phyloP scores from a whole-genome alignment of 1,284 basidiomycete species.

The Puccinia brachypodii region DNA sequence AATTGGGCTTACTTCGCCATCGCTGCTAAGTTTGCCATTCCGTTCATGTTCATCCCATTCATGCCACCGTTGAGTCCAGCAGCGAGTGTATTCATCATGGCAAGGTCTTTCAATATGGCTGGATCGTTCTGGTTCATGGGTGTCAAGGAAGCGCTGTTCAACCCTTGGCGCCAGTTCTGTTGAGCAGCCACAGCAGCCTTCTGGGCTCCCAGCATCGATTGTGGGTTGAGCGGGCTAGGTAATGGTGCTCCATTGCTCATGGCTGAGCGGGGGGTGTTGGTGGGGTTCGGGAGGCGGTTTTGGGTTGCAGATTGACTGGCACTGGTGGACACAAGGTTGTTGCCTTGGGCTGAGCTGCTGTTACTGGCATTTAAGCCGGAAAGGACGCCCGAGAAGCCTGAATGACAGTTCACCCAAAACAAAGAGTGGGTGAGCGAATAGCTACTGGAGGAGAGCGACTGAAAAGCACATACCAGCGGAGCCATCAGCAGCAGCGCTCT shows the following conservation, averaged over 20 bases:
- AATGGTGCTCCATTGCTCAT: background rate
- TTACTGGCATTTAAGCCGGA: background rate
- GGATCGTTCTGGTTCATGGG: background rate
- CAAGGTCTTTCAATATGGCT: conserved; percentile 3
- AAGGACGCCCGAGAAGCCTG: background rate
- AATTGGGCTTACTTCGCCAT: conserved; percentile 19
- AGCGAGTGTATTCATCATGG: conserved; percentile 18
- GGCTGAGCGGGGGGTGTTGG: conserved; percentile 18
- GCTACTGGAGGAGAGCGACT: background rate
- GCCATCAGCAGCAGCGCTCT: conserved; percentile 4
- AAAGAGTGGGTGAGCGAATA: background rate
- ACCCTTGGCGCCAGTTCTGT: conserved; percentile 54
- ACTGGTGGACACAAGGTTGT: background rate
- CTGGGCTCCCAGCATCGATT: conserved; percentile 50
- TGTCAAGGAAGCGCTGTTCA: conserved; percentile 40
- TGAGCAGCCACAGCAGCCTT: conserved; percentile 54
- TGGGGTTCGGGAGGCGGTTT: background rate
- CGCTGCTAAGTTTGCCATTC: conserved; percentile 30
- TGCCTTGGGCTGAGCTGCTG: background rate
- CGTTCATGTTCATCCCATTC: conserved; percentile 14
- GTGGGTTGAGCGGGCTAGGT: conserved; percentile 48
- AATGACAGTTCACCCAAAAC: background rate
- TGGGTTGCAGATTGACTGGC: background rate
- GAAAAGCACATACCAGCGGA: background rate
- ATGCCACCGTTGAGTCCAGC: conserved; percentile 9